Percentiles rank a stretch among this genome's conserved stretches.
phyloP scores from a whole-genome alignment of 2,329 filamentous ascomycete species.

The Ascocoryne sarcoides region DNA sequence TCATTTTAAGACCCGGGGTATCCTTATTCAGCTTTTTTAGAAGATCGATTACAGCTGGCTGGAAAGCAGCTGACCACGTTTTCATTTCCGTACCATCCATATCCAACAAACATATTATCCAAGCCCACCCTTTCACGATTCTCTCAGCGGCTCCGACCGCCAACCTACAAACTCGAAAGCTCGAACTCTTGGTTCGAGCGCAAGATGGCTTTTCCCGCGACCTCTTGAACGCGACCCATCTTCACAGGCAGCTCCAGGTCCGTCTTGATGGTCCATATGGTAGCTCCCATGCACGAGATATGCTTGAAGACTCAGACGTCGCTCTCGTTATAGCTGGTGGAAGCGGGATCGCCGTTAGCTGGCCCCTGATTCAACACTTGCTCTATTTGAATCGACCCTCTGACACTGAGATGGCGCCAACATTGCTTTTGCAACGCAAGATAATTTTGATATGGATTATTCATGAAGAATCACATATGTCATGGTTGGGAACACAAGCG shows the following conservation, averaged over 20 bases:
- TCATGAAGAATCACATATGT: conserved; percentile 41
- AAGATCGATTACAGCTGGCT: conserved; percentile 39
- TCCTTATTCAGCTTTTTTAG: conserved; percentile 12
- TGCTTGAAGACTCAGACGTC: conserved; percentile 40
- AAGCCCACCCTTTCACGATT: conserved; percentile 60
- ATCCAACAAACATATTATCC: conserved; percentile 41
- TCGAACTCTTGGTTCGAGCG: conserved; percentile 49
- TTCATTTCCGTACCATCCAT: conserved; percentile 52
- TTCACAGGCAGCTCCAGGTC: conserved; percentile 36
- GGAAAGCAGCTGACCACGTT: conserved; percentile 54
- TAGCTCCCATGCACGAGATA: conserved; percentile 43
- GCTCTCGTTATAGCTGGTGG: conserved; percentile 53
- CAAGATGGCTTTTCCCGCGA: conserved; percentile 50
- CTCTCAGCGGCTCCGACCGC: conserved; percentile 44
- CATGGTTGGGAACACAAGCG: conserved; percentile 43
- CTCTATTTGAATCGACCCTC: conserved; percentile 16
- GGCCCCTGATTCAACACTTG: conserved; percentile 49
- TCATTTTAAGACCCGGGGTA: conserved; percentile 8
- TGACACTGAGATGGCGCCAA: conserved; percentile 17
- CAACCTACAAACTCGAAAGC: conserved; percentile 32
- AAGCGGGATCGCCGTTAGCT: conserved; percentile 55
- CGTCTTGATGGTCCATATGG: conserved; percentile 59
- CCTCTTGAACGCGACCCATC: conserved; percentile 42
- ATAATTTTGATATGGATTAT: conserved; percentile 52
- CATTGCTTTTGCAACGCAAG: conserved; percentile 21